A percentile compares a stretch with the other conserved stretches of the same genome.
Conservation (phyloP, 441 rosid genomes). For the Pelargonium citronellum region DNA sequence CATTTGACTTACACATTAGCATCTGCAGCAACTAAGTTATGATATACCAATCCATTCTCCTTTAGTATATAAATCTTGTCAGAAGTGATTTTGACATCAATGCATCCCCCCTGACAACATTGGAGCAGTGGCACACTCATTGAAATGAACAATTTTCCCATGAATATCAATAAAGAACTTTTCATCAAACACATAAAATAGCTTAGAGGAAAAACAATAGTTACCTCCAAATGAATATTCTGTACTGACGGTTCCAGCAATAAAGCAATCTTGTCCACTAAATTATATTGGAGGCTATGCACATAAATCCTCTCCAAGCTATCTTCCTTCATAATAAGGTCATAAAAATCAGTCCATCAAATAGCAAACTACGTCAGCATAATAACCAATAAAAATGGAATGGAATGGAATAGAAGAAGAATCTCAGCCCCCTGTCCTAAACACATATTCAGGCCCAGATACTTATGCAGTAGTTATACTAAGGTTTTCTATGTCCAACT, state of each 20-base stretch:
- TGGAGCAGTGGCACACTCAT: slow-evolving; percentile 20
- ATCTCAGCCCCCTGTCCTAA: background rate
- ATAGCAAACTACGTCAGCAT: slow-evolving; percentile 12
- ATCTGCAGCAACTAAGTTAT: slow-evolving; percentile 31
- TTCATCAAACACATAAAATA: background rate
- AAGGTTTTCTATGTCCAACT: background rate
- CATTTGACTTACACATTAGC: slow-evolving; percentile 47
- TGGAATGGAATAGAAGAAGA: background rate
- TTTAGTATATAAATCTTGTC: slow-evolving; percentile 68
- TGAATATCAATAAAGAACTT: slow-evolving; percentile 12
- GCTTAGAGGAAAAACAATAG: slow-evolving; percentile 12
- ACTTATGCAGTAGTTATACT: background rate
- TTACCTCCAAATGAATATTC: slow-evolving; percentile 59
- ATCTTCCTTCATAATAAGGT: slow-evolving; percentile 43
- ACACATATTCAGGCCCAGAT: background rate
- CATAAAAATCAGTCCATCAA: slow-evolving; percentile 19
- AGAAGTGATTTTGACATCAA: slow-evolving; percentile 70
- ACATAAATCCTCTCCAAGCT: slow-evolving; percentile 51
- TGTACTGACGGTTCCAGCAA: slow-evolving; percentile 47
- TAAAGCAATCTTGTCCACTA: slow-evolving; percentile 41
- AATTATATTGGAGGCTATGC: slow-evolving; percentile 40
- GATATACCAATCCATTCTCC: slow-evolving; percentile 54
- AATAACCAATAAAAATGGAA: slow-evolving; percentile 7
- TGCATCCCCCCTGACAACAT: slow-evolving; percentile 56
- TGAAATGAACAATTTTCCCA: slow-evolving; percentile 13